A percentile compares a stretch with the other conserved stretches of the same genome.
These are phyloP conservation scores for Globisporangium ultimum DNA, from an alignment of 352 stramenopile genomes.

Conservation along the genomic window DNA sequence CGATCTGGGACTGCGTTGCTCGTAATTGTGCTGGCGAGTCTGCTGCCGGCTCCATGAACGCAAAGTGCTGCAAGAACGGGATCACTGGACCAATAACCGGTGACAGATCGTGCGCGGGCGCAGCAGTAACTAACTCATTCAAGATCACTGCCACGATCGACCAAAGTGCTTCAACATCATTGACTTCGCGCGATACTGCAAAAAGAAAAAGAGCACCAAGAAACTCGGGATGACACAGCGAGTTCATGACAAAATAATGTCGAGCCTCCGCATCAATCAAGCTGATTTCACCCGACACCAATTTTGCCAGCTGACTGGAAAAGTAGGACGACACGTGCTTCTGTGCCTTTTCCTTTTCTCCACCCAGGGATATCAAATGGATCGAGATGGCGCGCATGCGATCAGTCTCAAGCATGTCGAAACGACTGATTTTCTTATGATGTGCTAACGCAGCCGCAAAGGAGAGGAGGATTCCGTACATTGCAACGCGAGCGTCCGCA, in stretches of 20 bases:
- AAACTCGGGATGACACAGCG: slow-evolving; percentile 26
- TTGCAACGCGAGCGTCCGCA: slow-evolving; percentile 20
- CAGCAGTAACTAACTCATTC: slow-evolving; percentile 13
- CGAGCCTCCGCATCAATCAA: slow-evolving; percentile 6
- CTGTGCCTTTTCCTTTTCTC: neutral
- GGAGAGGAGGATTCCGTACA: slow-evolving; percentile 12
- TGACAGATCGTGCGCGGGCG: slow-evolving; percentile 17
- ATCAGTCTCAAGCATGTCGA: slow-evolving; percentile 11
- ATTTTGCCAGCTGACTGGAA: slow-evolving; percentile 16
- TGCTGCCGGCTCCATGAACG: slow-evolving; percentile 39
- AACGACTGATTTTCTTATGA: neutral
- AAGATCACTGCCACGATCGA: slow-evolving; percentile 21
- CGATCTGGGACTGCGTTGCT: slow-evolving; percentile 30
- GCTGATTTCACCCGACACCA: slow-evolving; percentile 14
- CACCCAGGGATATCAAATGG: slow-evolving; percentile 11
- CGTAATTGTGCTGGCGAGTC: slow-evolving; percentile 17
- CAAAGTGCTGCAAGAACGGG: slow-evolving; percentile 55
- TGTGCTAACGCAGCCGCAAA: slow-evolving; percentile 19
- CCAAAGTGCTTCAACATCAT: slow-evolving; percentile 23
- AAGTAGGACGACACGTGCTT: slow-evolving; percentile 1
- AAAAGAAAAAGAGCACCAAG: slow-evolving; percentile 24
- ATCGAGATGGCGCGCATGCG: slow-evolving; percentile 24
- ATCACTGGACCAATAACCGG: slow-evolving; percentile 21
- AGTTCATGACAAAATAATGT: slow-evolving; percentile 15
- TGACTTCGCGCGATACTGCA: slow-evolving; percentile 4